phyloP scores from a whole-genome alignment of 2,329 filamentous ascomycete genomes.

The Pestalotiopsis sp. region DNA sequence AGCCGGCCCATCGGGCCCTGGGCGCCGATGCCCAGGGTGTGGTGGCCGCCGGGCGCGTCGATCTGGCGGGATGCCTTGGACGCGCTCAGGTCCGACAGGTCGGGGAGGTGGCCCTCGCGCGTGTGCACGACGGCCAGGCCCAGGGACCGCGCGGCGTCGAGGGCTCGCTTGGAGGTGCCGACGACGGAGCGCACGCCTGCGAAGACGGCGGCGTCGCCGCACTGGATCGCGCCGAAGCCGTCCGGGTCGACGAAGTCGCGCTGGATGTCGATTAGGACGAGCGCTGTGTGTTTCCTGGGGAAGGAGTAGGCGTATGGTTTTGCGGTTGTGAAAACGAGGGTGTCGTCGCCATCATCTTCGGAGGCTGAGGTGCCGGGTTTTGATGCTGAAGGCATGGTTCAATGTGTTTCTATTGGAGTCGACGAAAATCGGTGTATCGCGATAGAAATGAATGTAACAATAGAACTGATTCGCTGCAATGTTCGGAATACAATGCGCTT shows the following conservation, averaged over 20 bases:
- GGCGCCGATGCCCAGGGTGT: conserved; percentile 49
- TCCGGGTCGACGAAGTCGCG: conserved; percentile 48
- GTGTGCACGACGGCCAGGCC: conserved; percentile 49
- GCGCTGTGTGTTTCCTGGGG: conserved; percentile 43
- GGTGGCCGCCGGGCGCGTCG: conserved; percentile 41
- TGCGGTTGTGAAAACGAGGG: not conserved
- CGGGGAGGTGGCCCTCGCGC: conserved; percentile 52
- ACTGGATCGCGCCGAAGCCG: conserved; percentile 52
- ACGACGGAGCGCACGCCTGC: conserved; percentile 42
- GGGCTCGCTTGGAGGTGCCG: conserved; percentile 39
- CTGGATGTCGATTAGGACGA: conserved; percentile 59
- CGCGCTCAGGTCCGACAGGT: conserved; percentile 53
- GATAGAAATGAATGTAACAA: not conserved
- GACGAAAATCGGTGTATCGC: not conserved
- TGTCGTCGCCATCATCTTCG: not conserved
- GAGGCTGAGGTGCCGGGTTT: not conserved
- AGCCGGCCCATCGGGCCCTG: conserved; percentile 53
- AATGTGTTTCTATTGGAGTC: not conserved
- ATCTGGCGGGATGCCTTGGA: conserved; percentile 51
- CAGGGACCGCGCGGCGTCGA: conserved; percentile 40
- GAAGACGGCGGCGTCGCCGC: conserved; percentile 38
- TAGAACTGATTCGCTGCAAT: too few species aligned
- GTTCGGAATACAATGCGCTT: too few species aligned
- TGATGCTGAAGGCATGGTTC: not conserved
- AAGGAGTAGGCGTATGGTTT: conserved; percentile 31